Base-by-base conservation (phyloP, 371 early-diverging fungal species). In the Mortierella sp. region DNA sequence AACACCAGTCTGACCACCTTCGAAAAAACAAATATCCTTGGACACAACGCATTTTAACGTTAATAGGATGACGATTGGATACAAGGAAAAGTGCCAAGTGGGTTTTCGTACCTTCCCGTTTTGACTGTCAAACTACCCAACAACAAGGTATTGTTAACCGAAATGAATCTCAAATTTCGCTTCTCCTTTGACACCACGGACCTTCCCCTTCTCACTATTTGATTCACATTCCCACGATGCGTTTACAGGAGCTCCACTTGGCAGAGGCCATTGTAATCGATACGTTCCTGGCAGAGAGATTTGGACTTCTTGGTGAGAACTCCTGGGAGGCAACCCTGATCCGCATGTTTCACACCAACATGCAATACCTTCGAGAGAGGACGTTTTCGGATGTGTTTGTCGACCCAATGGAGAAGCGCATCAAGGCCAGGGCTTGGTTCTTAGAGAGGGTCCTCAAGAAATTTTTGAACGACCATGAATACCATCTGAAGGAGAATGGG, bases 211-310 rank as follows among this genome's bases (percentile, higher is more conserved):
- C 63, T 31, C 31, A 19, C 7, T 3, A 2, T n/a, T 28, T 28
- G 5, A 31, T 31, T 63, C 28, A 16, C 0, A 19, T 63, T 31
- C 63, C 13, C 19, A 16, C 34, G 31, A 4, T 63, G 34, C 34
- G 19, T 31, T 19, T 26, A 19, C 44, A 79, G 81, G 79, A 80
- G 34, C 26, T 81, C 21, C 16, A 38, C 44, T 3, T 84, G 2
- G 54, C 85, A 5, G 85, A 84, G 31, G 73, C 81, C 44, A 75
- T 79, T 70, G 75, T 81, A 16, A 72, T 81, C 28, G 85, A 81
- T 50, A 55, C 60, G 0, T 84, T 72, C 44, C 76, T 84, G 5
- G 85, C 81, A 42, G 79, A 81, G 50, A 42, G 58, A 21, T 79
- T 81, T 34, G 76, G 76, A 0, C 81, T 81, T 21, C 34, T 84